Evolutionary conservation across 2,329 filamentous ascomycete genomes (phyloP), one percentile per base, ranked within the genome.

Genomic region (Metarhizium anisopliae): DNA sequence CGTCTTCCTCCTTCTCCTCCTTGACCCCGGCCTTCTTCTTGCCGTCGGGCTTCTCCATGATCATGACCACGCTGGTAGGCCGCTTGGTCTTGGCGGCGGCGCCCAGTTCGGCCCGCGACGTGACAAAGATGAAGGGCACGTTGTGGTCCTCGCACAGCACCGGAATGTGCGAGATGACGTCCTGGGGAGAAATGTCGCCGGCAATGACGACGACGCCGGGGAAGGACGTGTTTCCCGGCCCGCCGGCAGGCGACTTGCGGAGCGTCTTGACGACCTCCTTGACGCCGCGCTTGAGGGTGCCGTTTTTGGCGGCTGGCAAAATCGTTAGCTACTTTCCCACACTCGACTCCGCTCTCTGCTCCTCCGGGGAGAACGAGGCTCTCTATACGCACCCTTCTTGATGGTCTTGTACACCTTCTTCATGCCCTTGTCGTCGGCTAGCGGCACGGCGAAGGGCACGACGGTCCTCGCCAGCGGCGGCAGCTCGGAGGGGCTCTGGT

Each of bases 231-330:
- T 82, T 77, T 61, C 83, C 80, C 58, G 84, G 81, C n/a, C 84
- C 82, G 56, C 85, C 82, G 64, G 83, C 73, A 56, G 89, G 81
- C 14, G 90, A 93, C 78, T 97, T 97, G 78, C 94, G 91, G 65
- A 99, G 89, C 38, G 92, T 88, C 79, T 99, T 99, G 77, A 97
- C 92, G 69, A 96, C 93, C 77, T 99, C 94, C 77, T 99, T 99
- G 63, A 99, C 94, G 69, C 94, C 94, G 69, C 94, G 92, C 79
- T 96, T 95, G 69, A 99, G 88, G 58, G 90, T 89, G 77, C 95
- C 95, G 76, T 90, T 85, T 77, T 95, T 96, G 66, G 94, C 92
- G 64, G 93, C 94, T 97, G 73, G 25, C 57, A 30, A 7, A 11
- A 30, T 49, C 25, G 45, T 49, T 16, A 49, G 45, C 25, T 25